phyloP scores from a whole-genome alignment of 2,329 filamentous ascomycete species.

The Triangularia verruculosa region DNA sequence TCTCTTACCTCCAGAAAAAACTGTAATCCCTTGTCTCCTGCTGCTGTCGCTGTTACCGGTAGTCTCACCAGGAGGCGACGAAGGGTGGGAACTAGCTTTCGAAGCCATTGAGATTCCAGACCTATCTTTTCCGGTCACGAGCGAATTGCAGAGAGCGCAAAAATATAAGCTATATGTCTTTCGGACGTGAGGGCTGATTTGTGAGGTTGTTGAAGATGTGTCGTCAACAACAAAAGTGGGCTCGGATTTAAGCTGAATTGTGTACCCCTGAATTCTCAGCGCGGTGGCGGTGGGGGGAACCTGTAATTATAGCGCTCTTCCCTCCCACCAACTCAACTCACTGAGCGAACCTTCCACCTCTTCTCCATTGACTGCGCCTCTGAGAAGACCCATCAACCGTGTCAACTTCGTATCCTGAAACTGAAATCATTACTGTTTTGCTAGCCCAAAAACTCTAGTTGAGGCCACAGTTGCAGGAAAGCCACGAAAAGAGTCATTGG shows the following conservation, averaged over 20 bases:
- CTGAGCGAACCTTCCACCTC: no score
- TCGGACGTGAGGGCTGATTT: background rate
- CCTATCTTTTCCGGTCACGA: background rate
- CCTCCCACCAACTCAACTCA: background rate
- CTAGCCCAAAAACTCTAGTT: background rate
- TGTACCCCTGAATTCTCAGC: background rate
- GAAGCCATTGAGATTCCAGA: background rate
- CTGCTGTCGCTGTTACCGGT: slow-evolving; percentile 3
- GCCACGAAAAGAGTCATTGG: background rate
- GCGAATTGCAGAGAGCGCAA: background rate
- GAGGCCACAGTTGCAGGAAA: background rate
- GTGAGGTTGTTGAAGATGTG: background rate
- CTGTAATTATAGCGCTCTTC: background rate
- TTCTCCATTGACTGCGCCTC: background rate
- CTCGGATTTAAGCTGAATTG: no score
- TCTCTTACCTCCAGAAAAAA: slow-evolving; percentile 29
- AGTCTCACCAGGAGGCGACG: slow-evolving; percentile 2
- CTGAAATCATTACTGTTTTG: background rate
- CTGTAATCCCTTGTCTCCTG: slow-evolving; percentile 23
- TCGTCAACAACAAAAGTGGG: background rate
- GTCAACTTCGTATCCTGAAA: slow-evolving; percentile 26
- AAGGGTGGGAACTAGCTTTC: background rate
- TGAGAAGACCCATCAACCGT: slow-evolving; percentile 20
- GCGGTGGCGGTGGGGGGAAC: background rate
- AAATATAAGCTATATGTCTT: no score